These are phyloP conservation scores for Penicillium sp. DNA, from an alignment of 2,329 filamentous ascomycete genomes.

Conservation along the genomic window DNA sequence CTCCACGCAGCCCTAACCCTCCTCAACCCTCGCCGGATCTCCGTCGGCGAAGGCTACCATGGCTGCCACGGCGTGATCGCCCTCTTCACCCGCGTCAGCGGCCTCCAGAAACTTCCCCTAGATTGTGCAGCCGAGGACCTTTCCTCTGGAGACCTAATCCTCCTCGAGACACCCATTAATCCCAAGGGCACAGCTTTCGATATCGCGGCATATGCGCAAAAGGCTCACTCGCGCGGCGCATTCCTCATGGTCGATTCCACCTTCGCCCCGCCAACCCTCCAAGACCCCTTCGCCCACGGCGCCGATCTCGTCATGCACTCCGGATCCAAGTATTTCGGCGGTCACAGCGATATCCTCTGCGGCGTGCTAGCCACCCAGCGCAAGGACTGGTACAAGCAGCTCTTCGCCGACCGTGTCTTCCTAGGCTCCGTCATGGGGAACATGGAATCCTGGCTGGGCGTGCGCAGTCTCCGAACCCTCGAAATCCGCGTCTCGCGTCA, in stretches of 20 bases:
- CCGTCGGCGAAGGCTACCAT: constrained; percentile 84
- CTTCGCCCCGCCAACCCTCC: constrained; percentile 83
- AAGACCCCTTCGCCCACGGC: constrained; percentile 76
- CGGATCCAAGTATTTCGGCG: constrained; percentile 94
- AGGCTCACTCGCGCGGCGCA: constrained; percentile 68
- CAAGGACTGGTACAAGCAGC: constrained; percentile 54
- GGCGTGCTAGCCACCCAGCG: constrained; percentile 68
- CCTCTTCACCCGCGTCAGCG: constrained; percentile 69
- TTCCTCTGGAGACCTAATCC: constrained; percentile 73
- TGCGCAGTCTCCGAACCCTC: constrained; percentile 78
- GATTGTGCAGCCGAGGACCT: constrained; percentile 64
- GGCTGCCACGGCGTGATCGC: constrained; percentile 82
- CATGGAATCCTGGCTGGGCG: constrained; percentile 86
- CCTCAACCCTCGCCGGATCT: constrained; percentile 75
- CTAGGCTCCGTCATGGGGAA: constrained; percentile 83
- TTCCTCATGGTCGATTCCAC: constrained; percentile 82
- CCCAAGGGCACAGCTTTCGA: constrained; percentile 77
- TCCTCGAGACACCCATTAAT: constrained; percentile 91
- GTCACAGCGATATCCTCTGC: constrained; percentile 89
- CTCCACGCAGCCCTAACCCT: constrained; percentile 85
- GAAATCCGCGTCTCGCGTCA: constrained; percentile 77
- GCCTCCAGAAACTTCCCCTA: constrained; percentile 67
- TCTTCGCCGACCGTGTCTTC: constrained; percentile 67
- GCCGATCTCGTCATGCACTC: constrained; percentile 87
- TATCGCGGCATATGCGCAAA: constrained; percentile 65